Conservation (phyloP, 345 rosid species). For the Anacardium occidentale region DNA sequence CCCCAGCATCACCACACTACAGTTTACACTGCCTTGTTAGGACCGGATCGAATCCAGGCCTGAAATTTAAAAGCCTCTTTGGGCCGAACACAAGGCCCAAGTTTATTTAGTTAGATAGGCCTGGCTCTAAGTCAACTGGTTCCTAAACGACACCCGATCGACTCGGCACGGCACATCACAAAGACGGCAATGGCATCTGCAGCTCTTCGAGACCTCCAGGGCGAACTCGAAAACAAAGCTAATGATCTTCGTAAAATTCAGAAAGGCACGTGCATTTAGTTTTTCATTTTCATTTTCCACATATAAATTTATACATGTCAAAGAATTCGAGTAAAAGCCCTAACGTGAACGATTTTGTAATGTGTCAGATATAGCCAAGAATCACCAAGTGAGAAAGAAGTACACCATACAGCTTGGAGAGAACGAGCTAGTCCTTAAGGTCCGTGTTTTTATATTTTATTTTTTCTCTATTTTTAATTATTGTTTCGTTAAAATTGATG, state of each 20-base stretch:
- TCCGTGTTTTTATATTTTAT: slow-evolving; percentile 12
- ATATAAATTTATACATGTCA: too few relatives aligned
- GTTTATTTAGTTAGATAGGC: neutral
- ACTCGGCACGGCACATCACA: slow-evolving; percentile 7
- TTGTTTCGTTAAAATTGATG: neutral
- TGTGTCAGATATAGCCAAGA: slow-evolving; percentile 68
- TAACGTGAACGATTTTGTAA: neutral
- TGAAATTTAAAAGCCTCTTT: too few relatives aligned
- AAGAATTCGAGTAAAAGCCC: slow-evolving; percentile 18
- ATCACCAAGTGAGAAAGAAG: slow-evolving; percentile 91
- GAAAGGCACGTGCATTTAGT: slow-evolving; percentile 46
- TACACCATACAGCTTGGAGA: slow-evolving; percentile 94
- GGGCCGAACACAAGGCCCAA: neutral
- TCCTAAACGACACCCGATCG: neutral
- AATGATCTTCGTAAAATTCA: slow-evolving; percentile 79
- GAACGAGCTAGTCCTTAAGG: slow-evolving; percentile 96
- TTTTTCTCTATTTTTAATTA: neutral
- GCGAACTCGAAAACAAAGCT: slow-evolving; percentile 78
- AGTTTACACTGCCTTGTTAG: too few relatives aligned
- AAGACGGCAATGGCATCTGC: slow-evolving; percentile 54
- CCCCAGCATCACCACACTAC: too few relatives aligned
- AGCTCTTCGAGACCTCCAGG: slow-evolving; percentile 70
- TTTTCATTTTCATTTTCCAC: neutral
- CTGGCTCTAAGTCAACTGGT: neutral
- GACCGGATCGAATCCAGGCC: too few relatives aligned